Evolutionary conservation across 1,284 basidiomycete genomes (phyloP), one percentile per base, ranked within the genome.

Genomic region (Leccinum insigne): DNA sequence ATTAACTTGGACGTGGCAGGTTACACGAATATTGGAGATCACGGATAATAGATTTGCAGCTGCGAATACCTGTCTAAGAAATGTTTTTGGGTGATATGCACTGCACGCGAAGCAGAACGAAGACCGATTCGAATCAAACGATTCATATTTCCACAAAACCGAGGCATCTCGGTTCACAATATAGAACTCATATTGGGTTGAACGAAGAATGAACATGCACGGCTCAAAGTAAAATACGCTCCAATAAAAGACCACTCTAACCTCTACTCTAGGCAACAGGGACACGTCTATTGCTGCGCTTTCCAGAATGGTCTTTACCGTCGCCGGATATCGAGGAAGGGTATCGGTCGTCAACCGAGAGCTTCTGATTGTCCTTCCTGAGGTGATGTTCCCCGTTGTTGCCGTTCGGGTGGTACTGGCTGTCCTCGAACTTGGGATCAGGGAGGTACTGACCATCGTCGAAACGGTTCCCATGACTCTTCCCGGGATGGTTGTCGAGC

Each of bases 191-290:
- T 23, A 49, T 47, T 8, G 56, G 11, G 58, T 56, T 26, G 14
- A 66, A 63, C n/a, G 49, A 69, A 67, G 62, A 69, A 65, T 63
- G 67, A 69, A 65, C 13, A 40, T 64, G 64, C 57, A 64, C 61
- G 64, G 52, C 38, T 63, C 60, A 60, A 66, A 61, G 18, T n/a
- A 64, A 60, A 60, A 62, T 54, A 58, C 18, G 23, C 21, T 52
- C 49, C 49, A 23, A 47, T 40, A 54, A 38, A 26, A 11, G 2
- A 29, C n/a, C 44, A 42, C 49, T 42, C 18, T 13, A 52, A 21
- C 13, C 32, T 44, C 18, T 38, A 52, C 9, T 26, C 44, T 62
- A 69, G n/a, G 35, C 60, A 54, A 29, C 40, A 52, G 38, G 13
- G 1, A 21, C 56, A 47, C 13, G 61, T 56, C 58, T 61, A 57